Evolutionary conservation across 192 early-diverging fungal species (phyloP).

Genomic region (Linnemannia elongata): DNA sequence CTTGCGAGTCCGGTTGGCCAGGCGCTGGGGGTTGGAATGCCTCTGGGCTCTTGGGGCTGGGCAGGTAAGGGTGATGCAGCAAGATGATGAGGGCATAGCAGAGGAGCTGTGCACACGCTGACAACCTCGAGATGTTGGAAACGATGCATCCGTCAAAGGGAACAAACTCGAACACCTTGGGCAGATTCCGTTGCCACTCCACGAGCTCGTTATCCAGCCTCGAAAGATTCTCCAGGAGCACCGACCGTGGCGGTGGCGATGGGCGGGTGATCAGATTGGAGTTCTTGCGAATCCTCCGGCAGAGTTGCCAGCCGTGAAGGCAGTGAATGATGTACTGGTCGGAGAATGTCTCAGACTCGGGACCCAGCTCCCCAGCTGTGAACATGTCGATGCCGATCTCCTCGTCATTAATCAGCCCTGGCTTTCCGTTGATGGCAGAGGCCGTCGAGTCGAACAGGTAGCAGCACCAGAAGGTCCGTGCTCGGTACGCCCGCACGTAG

Average conservation of each 20-base stretch:
- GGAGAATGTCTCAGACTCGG: conserved; percentile 41
- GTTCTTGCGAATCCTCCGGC: conserved; percentile 48
- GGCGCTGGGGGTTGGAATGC: conserved; percentile 32
- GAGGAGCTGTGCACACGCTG: conserved; percentile 38
- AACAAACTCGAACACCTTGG: conserved; percentile 1
- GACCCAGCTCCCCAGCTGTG: conserved; percentile 41
- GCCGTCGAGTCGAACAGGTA: conserved; percentile 49
- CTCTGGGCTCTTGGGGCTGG: conserved; percentile 48
- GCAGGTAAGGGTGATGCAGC: conserved; percentile 47
- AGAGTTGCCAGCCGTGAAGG: conserved; percentile 45
- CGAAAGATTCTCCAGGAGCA: conserved; percentile 37
- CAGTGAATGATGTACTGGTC: conserved; percentile 55
- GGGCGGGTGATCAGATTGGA: conserved; percentile 33
- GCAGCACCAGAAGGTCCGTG: conserved; percentile 52
- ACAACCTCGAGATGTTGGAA: conserved; percentile 22
- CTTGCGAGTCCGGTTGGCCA: conserved; percentile 38
- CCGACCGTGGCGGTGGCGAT: conserved; percentile 20
- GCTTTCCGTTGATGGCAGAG: conserved; percentile 47
- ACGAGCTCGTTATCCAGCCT: conserved; percentile 46
- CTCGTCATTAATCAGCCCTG: conserved; percentile 48
- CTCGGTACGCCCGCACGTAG: conserved; percentile 36
- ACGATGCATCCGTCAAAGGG: conserved; percentile 42
- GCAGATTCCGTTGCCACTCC: conserved; percentile 47
- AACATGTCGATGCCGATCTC: conserved; percentile 41
- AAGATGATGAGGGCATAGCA: conserved; percentile 54